Percentiles rank a stretch among this genome's conserved stretches.
phyloP scores from a whole-genome alignment of 73 alveolate species.

The Uronychia binucleata region DNA sequence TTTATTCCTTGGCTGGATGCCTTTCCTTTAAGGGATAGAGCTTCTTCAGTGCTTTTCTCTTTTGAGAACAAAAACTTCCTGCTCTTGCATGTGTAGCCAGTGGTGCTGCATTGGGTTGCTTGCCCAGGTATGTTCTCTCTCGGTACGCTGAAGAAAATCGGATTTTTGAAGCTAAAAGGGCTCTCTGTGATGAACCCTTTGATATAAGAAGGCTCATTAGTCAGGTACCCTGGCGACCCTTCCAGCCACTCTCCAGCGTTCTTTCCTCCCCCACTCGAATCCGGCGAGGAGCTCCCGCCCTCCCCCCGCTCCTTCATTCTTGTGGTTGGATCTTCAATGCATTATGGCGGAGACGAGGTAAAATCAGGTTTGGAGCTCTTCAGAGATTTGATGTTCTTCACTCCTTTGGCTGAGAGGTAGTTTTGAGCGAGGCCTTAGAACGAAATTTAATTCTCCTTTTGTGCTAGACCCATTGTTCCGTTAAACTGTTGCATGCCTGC shows the following conservation, averaged over 20 bases:
- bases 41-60: not conserved
- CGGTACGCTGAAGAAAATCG: slow-evolving; percentile 37
- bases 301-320: no score
- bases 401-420: not conserved
- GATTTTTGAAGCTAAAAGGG: slow-evolving; percentile 40
- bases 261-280: no score
- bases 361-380: not conserved
- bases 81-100: slow-evolving; percentile 3
- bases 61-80: not conserved
- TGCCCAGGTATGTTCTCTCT: not conserved
- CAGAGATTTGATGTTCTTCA: not conserved
- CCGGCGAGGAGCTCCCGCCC: no score
- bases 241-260: no score
- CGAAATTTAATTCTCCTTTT: not conserved
- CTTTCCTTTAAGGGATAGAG: not conserved
- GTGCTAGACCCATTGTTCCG: not conserved
- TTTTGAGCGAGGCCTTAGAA: not conserved
- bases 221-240: not conserved
- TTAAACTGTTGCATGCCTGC: not conserved
- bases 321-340: no score
- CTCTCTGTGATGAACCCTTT: slow-evolving; percentile 39
- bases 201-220: not conserved
- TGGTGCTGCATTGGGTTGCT: slow-evolving; percentile 5
- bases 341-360: no score
- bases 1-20: not conserved